Evolutionary conservation across 73 alveolate genomes (phyloP).

Genomic region (Paramecium tetraurelia): DNA sequence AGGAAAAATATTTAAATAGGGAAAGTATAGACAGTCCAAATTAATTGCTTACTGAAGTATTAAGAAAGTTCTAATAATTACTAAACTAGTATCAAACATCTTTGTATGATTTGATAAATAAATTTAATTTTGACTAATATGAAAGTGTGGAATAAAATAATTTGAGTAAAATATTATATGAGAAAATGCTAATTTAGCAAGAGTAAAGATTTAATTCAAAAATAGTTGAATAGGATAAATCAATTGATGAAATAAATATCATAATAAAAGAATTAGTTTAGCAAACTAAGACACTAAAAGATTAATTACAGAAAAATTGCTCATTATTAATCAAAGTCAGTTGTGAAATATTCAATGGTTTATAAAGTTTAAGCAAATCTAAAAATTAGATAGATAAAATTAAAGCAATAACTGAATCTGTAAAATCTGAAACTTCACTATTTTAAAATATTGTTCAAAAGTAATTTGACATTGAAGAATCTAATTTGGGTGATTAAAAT

Average conservation of each 20-base stretch:
- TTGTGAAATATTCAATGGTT: background rate
- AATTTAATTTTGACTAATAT: background rate
- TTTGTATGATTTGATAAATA: background rate
- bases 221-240: background rate
- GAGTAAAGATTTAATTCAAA: background rate
- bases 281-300: background rate
- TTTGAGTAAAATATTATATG: background rate
- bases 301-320: background rate
- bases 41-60: background rate
- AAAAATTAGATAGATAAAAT: background rate
- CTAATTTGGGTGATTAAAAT: background rate
- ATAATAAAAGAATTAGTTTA: background rate
- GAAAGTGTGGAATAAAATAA: background rate
- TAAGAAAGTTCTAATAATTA: background rate
- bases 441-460: background rate
- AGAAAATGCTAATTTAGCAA: background rate
- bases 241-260: background rate
- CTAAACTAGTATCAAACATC: background rate
- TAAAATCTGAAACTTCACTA: background rate
- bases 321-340: background rate
- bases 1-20: background rate
- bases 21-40: background rate
- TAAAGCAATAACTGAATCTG: background rate
- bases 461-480: background rate
- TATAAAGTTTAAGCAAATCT: background rate